phyloP scores from a whole-genome alignment of 2,329 filamentous ascomycete species.

The Fusarium sp. region DNA sequence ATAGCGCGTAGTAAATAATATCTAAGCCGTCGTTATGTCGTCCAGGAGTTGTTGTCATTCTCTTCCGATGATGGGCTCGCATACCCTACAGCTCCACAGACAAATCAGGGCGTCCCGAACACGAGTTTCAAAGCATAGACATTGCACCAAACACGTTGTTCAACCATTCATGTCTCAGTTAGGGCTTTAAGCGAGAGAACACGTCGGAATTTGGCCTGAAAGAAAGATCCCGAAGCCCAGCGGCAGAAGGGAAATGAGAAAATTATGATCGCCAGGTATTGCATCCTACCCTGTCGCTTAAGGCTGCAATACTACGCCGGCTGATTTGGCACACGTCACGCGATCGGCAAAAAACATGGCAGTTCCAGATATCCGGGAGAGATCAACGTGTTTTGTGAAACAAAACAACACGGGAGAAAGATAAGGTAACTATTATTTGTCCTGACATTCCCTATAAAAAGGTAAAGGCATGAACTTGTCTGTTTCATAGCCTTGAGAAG shows the following conservation, averaged over 20 bases:
- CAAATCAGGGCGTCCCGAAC: not conserved
- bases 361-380: not conserved
- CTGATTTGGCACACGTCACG: not conserved
- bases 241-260: not conserved
- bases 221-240: too few relatives aligned
- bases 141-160: not conserved
- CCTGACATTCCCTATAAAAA: not conserved
- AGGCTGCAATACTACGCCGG: not conserved
- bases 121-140: not conserved
- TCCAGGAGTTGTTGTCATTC: not conserved
- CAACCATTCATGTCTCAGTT: not conserved
- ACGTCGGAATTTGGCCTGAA: too few relatives aligned
- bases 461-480: not conserved
- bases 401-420: not conserved
- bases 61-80: not conserved
- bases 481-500: not conserved
- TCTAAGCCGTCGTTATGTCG: not conserved
- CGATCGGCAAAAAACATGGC: not conserved
- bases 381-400: not conserved
- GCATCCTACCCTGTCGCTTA: not conserved
- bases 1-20: not conserved
- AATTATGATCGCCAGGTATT: not conserved
- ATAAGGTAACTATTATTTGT: not conserved
- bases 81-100: not conserved
- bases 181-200: not conserved